Percentiles rank a stretch among this genome's conserved stretches.
These are phyloP conservation scores for Trichomonascaceae sp. DNA, from an alignment of 1,139 yeast species.

Conservation along the genomic window DNA sequence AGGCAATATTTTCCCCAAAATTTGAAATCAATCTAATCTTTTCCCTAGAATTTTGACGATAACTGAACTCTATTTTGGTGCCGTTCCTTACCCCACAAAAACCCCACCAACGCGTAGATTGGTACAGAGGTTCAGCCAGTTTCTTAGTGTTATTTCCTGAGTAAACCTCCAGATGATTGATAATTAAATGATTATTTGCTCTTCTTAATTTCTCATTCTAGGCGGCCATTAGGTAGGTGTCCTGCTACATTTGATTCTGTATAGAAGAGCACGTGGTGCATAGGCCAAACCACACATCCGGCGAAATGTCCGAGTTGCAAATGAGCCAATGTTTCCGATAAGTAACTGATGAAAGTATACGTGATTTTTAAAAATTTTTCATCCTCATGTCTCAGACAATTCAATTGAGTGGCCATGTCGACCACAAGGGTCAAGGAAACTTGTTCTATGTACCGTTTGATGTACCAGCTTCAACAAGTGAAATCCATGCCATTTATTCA, in stretches of 20 bases:
- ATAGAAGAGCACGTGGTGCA: not conserved
- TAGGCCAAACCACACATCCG: not conserved
- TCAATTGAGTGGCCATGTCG: conserved; percentile 5
- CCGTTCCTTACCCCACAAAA: not conserved
- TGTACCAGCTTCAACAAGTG: conserved; percentile 14
- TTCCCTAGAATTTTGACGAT: not conserved
- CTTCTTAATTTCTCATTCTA: not conserved
- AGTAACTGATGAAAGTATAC: not conserved
- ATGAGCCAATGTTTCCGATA: not conserved
- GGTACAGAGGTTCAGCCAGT: not conserved
- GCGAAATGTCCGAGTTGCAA: not conserved
- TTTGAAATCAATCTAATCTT: not conserved
- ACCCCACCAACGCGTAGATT: not conserved
- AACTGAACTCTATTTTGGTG: not conserved
- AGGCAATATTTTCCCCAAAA: not conserved
- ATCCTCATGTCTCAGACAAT: not conserved
- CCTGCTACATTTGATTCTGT: not conserved
- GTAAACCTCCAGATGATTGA: not conserved
- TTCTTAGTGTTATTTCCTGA: not conserved
- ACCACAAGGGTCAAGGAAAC: conserved; percentile 1
- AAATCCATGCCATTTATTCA: conserved; percentile 7
- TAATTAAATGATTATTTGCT: not conserved
- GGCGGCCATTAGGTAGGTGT: not conserved
- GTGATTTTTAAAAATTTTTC: not conserved
- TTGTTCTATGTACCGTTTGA: conserved; percentile 10